Evolutionary conservation across 352 stramenopile species (phyloP).

Genomic region (Pythium folliculosum): DNA sequence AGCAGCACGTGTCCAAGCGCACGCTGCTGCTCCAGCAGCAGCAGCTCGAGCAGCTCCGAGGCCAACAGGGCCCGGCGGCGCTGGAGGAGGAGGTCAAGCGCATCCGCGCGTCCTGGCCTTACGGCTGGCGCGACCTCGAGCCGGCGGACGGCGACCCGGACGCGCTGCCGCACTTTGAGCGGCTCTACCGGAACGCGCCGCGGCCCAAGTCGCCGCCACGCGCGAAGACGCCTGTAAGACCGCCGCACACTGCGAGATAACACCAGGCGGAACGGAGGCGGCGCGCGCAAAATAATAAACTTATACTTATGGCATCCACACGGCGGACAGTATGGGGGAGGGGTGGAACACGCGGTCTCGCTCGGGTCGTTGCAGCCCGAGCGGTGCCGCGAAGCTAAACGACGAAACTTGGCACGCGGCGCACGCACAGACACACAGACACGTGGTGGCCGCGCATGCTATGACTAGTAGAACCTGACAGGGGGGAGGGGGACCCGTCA

Average conservation of each 20-base stretch:
- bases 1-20: constrained; percentile 44
- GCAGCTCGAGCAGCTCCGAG: background rate
- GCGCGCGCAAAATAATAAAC: constrained; percentile 31
- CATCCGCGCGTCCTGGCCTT: constrained; percentile 72
- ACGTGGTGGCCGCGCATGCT: background rate
- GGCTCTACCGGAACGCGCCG: constrained; percentile 30
- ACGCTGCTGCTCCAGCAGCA: constrained; percentile 32
- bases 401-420: background rate
- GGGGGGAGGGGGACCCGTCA: background rate
- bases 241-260: constrained; percentile 23
- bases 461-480: constrained; percentile 22
- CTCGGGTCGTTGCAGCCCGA: background rate
- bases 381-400: background rate
- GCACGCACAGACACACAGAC: background rate
- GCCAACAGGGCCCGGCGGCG: background rate
- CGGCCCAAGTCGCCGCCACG: constrained; percentile 4
- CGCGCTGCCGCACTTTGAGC: constrained; percentile 28
- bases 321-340: background rate
- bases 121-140: constrained; percentile 47
- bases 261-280: background rate
- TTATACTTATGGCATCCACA: constrained; percentile 34
- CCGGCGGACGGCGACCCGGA: constrained; percentile 15
- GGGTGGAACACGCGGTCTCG: background rate
- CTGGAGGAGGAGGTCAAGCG: constrained; percentile 53
- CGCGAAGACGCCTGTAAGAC: background rate